Percentiles rank a stretch among this genome's conserved stretches.
Evolutionary conservation across 2,329 filamentous ascomycete species (phyloP).

Genomic region (Drechslerella coelobrocha): DNA sequence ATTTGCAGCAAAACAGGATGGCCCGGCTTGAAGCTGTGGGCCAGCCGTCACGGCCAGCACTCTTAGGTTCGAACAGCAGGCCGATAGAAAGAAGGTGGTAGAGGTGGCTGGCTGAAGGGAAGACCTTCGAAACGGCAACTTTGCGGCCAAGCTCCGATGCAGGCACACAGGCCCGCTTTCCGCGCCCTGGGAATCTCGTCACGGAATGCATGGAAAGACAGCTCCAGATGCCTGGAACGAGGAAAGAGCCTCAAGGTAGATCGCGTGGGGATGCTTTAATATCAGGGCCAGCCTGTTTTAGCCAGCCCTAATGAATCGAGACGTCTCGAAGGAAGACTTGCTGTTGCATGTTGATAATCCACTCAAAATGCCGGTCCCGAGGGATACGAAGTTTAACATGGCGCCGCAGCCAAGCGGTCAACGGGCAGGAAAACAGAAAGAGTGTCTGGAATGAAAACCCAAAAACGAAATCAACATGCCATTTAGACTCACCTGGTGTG

Average conservation of each 20-base stretch:
- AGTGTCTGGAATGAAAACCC: too few species aligned
- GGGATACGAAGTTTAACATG: neutral
- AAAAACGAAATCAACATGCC: neutral
- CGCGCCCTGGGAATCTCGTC: neutral
- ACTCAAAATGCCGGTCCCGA: neutral
- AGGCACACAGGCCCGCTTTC: neutral
- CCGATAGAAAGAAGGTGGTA: neutral
- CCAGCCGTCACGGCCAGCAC: slow-evolving; percentile 9
- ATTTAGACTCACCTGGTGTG: neutral
- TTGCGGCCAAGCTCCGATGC: slow-evolving; percentile 2
- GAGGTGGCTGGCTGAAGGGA: slow-evolving; percentile 17
- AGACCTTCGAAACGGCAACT: neutral
- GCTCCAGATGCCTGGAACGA: neutral
- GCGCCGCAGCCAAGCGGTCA: neutral
- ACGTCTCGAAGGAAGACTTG: neutral
- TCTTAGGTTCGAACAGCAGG: slow-evolving; percentile 9
- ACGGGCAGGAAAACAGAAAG: neutral
- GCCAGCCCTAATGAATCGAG: neutral
- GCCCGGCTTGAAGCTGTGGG: slow-evolving; percentile 9
- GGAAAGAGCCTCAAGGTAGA: neutral
- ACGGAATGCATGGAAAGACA: neutral
- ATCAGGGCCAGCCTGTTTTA: neutral
- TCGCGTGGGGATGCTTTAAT: neutral
- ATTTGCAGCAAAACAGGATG: neutral
- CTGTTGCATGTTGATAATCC: neutral